Percentiles rank a stretch among this genome's conserved stretches.
phyloP scores from a whole-genome alignment of 2,329 filamentous ascomycete species.

The Phoma herbarum region DNA sequence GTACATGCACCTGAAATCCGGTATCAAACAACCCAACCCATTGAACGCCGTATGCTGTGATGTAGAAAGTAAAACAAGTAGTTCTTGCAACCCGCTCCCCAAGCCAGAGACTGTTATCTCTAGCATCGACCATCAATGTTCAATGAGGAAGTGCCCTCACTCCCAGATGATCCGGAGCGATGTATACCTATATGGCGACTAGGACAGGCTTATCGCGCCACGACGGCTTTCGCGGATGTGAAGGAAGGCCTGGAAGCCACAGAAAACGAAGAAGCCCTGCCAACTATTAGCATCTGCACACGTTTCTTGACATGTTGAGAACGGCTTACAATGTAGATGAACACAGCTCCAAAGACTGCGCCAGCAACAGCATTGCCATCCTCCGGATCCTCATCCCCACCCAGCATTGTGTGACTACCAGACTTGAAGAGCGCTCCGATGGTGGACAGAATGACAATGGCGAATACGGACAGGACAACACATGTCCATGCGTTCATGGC shows the following conservation, averaged over 20 bases:
- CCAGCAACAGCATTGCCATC: constrained; percentile 80
- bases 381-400: constrained; percentile 72
- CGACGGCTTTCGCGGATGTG: constrained; percentile 83
- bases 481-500: constrained; percentile 95
- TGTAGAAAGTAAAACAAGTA: constrained; percentile 21
- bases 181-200: constrained; percentile 11
- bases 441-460: constrained; percentile 70
- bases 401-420: constrained; percentile 82
- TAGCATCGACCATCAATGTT: background rate
- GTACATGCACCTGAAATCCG: constrained; percentile 14
- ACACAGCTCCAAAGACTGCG: constrained; percentile 86
- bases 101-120: background rate
- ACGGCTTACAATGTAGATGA: constrained; percentile 82
- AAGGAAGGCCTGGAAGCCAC: constrained; percentile 85
- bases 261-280: constrained; percentile 86
- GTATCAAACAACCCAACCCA: constrained; percentile 20
- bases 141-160: background rate
- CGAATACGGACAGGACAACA: constrained; percentile 72
- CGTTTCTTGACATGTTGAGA: background rate
- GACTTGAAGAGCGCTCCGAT: constrained; percentile 78
- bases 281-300: constrained; percentile 10
- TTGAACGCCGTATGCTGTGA: constrained; percentile 34
- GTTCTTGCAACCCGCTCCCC: background rate
- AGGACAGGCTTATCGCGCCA: constrained; percentile 81
- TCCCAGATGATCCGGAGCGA: background rate